These are phyloP conservation scores for Stagonosporopsis cucurbitacearum DNA, from an alignment of 2,329 filamentous ascomycete genomes.

Conservation along the genomic window DNA sequence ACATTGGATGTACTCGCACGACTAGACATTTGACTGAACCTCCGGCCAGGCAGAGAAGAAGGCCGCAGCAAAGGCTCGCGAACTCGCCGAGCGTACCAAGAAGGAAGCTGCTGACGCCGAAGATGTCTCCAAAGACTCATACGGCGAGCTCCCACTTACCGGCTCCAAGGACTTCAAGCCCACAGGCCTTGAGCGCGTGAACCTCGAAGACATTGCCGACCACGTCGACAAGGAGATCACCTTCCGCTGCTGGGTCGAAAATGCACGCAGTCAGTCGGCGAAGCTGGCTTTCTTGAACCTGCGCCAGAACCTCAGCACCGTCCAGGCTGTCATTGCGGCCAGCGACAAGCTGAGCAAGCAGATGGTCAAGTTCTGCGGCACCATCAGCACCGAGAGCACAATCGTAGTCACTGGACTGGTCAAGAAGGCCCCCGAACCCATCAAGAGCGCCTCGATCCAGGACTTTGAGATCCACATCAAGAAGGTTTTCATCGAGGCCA, in stretches of 20 bases:
- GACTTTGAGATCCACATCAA: constrained; percentile 86
- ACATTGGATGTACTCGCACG: constrained; percentile 4
- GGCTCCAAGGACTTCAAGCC: constrained; percentile 61
- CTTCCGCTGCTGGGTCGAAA: constrained; percentile 83
- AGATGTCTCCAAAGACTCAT: constrained; percentile 75
- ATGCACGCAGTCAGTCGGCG: constrained; percentile 84
- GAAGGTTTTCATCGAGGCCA: constrained; percentile 80
- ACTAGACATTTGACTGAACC: constrained; percentile 1
- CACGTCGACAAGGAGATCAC: constrained; percentile 62
- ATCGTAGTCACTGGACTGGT: constrained; percentile 82
- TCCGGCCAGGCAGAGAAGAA: constrained; percentile 49
- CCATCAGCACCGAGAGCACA: constrained; percentile 79
- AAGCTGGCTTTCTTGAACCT: constrained; percentile 93
- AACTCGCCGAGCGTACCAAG: constrained; percentile 57
- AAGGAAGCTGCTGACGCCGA: constrained; percentile 71
- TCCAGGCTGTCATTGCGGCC: constrained; percentile 80
- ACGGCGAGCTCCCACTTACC: constrained; percentile 71
- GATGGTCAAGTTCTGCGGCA: constrained; percentile 92
- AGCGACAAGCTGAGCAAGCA: constrained; percentile 71
- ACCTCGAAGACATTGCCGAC: constrained; percentile 58
- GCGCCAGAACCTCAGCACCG: constrained; percentile 74
- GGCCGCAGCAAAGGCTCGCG: constrained; percentile 51
- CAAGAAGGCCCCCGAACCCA: constrained; percentile 81
- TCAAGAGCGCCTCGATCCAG: constrained; percentile 84
- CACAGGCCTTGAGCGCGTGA: constrained; percentile 61